Evolutionary conservation across 192 early-diverging fungal genomes (phyloP), one percentile per base, ranked within the genome.

Genomic region (Linnemannia exigua): DNA sequence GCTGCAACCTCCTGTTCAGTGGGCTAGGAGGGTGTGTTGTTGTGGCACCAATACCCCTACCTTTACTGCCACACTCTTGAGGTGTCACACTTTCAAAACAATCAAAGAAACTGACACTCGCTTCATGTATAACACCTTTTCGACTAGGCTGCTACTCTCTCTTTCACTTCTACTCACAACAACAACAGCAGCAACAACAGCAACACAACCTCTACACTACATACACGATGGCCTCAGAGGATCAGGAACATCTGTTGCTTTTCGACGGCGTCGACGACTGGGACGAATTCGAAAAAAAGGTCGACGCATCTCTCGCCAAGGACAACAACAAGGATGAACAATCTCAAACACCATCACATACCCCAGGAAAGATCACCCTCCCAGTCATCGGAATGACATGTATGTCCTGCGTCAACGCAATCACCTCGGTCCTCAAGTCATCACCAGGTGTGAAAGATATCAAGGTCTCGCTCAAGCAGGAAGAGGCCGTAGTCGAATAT

Each of bases 391-490:
- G 94, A 31, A 96, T 96, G 96, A 96, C 94, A 0, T 96, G 96
- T 88, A 89, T 94, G 70, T 95, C 94, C 58, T 97, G 96, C 71
- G 96, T 97, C 8, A 91, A 90, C 12, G 90, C 94, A 1, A 92
- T 97, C 61, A 94, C 92, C 22, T 88, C 76, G 12, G 76, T 74
- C 44, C 76, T 78, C 67, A 79, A 72, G 16, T 74, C 72, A 28
- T 37, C 66, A 28, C 71, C 82, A 7, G 95, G 96, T 11, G 88
- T 96, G 36, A 38, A 86, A 9, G 70, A 87, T 19, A 90, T 90
- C 31, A 51, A 80, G n/a, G 92, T 95, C 51, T 89, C 92, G 75
- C 89, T 96, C 54, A 74, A 83, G 46, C 51, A 80, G 15, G 91
- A 92, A 20, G 77, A 79, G 41, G 96, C 92, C 20, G 77, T 67